Conservation (phyloP, 1,139 yeast genomes). For the Geotrichum aggregatum region DNA sequence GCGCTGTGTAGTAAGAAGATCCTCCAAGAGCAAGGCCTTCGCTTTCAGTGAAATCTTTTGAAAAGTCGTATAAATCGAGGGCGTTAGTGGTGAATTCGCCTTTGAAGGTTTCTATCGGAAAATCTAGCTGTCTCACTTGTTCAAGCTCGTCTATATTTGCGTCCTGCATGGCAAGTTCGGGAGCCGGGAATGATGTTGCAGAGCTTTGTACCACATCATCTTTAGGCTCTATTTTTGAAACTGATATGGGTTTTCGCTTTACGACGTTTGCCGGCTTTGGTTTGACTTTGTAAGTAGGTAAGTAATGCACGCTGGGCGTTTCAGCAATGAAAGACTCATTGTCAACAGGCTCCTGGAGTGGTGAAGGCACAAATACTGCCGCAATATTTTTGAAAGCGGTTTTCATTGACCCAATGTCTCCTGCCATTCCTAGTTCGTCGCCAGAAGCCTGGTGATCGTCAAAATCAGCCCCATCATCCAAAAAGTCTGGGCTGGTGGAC, state of each 20-base stretch:
- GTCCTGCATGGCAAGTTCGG: background rate
- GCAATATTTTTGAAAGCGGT: constrained; percentile 22
- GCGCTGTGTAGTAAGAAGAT: constrained; percentile 22
- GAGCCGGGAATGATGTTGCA: too few species aligned
- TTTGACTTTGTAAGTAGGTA: constrained; percentile 1
- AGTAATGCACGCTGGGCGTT: constrained; percentile 20
- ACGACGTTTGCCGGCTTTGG: background rate
- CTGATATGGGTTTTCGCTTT: background rate
- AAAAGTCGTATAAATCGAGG: constrained; percentile 9
- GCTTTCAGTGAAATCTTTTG: constrained; percentile 14
- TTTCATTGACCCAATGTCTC: constrained; percentile 6
- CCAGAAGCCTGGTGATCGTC: background rate
- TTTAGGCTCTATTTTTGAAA: background rate
- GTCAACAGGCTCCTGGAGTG: constrained; percentile 25
- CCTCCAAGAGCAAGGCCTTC: constrained; percentile 7
- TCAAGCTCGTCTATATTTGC: too few species aligned
- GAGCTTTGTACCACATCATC: background rate
- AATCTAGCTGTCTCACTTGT: background rate
- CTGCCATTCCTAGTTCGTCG: background rate
- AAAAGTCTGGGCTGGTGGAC: background rate
- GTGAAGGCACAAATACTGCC: constrained; percentile 27
- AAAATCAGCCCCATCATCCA: background rate
- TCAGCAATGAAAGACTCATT: constrained; percentile 27
- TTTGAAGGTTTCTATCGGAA: background rate
- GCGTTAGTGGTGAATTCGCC: background rate